Conservation (phyloP, 495 filamentous ascomycete species). For the Penicillium atrosanguineum region DNA sequence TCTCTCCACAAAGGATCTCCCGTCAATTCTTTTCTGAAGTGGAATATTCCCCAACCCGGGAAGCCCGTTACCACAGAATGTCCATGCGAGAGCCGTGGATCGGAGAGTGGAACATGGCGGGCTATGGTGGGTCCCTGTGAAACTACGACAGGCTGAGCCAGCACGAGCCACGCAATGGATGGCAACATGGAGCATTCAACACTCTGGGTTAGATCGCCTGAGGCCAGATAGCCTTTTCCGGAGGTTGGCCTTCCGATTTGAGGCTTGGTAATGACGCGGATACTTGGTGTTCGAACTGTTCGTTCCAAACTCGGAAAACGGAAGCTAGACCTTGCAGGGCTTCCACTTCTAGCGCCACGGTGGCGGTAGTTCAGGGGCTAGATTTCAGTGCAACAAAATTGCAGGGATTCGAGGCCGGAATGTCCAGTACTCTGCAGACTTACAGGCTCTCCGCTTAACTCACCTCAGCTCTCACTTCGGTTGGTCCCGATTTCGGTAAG, state of each 20-base stretch:
- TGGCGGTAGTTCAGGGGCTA: too few species aligned
- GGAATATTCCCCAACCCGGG: not conserved
- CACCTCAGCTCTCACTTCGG: not conserved
- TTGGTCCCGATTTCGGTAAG: conserved; percentile 3
- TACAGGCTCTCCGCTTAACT: not conserved
- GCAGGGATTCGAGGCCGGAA: too few species aligned
- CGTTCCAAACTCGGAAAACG: too few species aligned
- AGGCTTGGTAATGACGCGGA: not conserved
- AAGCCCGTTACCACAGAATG: conserved; percentile 2
- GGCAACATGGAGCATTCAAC: not conserved
- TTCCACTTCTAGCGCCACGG: too few species aligned
- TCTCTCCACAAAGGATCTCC: conserved; percentile 5
- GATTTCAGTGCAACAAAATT: too few species aligned
- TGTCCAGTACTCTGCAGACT: too few species aligned
- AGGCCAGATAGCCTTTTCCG: not conserved
- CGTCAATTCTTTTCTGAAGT: not conserved
- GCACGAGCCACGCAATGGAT: not conserved
- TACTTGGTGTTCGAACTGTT: too few species aligned
- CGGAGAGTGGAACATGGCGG: not conserved
- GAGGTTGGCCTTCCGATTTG: not conserved
- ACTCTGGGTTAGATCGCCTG: not conserved
- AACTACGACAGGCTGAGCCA: not conserved
- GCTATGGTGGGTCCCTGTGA: not conserved
- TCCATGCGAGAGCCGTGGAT: not conserved
- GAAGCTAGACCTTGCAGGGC: too few species aligned